These are phyloP conservation scores for Leccinum laetum DNA, from an alignment of 1,284 basidiomycete genomes.

Conservation along the genomic window DNA sequence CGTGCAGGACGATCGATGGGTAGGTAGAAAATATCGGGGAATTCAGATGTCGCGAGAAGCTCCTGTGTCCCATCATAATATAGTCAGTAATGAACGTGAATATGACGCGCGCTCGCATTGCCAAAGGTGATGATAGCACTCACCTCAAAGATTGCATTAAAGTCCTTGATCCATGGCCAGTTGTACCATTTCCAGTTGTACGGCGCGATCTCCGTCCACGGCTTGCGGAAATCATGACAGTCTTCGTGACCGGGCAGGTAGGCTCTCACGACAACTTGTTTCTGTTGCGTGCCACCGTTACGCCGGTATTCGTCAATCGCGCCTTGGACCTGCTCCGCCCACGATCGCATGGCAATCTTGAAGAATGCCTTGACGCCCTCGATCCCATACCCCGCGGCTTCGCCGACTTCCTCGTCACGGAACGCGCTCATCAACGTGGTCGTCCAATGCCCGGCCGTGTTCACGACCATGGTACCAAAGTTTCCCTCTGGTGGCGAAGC, in stretches of 20 bases:
- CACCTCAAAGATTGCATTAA: conserved; percentile 58
- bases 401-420: conserved; percentile 35
- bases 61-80: conserved; percentile 31
- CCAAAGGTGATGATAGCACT: neutral
- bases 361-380: conserved; percentile 55
- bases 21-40: conserved; percentile 57
- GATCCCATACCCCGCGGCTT: conserved; percentile 45
- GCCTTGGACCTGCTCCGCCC: conserved; percentile 51
- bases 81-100: conserved; percentile 5
- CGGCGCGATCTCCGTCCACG: conserved; percentile 43
- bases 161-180: conserved; percentile 58
- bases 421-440: conserved; percentile 53
- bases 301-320: conserved; percentile 28
- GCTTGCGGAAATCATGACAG: conserved; percentile 48
- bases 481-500: conserved; percentile 45
- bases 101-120: neutral
- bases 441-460: conserved; percentile 70
- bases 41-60: conserved; percentile 40
- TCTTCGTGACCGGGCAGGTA: conserved; percentile 67
- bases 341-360: conserved; percentile 48
- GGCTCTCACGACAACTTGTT: conserved; percentile 57
- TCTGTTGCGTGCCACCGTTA: conserved; percentile 31
- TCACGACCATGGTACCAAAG: conserved; percentile 59
- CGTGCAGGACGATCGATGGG: conserved; percentile 58
- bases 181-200: conserved; percentile 55